These are phyloP conservation scores for Fragaria iinumae DNA, from an alignment of 306 rosid species.

Conservation along the genomic window DNA sequence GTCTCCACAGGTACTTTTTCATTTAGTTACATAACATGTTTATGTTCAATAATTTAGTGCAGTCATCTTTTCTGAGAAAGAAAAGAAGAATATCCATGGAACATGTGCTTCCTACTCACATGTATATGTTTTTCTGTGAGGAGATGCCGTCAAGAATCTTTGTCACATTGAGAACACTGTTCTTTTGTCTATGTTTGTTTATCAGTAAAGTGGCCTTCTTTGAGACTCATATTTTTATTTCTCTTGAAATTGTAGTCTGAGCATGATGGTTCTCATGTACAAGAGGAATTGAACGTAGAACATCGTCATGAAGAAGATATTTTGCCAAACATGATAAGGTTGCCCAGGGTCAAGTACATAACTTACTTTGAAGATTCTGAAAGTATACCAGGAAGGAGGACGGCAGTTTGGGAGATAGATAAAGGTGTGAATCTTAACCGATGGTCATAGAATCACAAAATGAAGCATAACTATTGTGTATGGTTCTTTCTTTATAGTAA, in stretches of 20 bases:
- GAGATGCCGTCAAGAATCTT: neutral
- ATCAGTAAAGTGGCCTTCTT: slow-evolving; percentile 1
- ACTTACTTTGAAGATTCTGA: slow-evolving; percentile 91
- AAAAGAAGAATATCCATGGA: neutral
- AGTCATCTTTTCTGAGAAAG: neutral
- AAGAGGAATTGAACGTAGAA: slow-evolving; percentile 70
- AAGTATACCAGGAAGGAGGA: slow-evolving; percentile 87
- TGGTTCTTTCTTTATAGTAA: neutral
- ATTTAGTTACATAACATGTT: neutral
- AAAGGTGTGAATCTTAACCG: slow-evolving; percentile 61
- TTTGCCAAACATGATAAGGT: slow-evolving; percentile 74
- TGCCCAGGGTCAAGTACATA: slow-evolving; percentile 72
- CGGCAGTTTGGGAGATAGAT: slow-evolving; percentile 97
- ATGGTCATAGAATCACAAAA: slow-evolving; percentile 12
- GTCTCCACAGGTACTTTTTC: slow-evolving; percentile 81
- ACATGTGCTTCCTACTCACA: neutral
- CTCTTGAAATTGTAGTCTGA: slow-evolving; percentile 54
- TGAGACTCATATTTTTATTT: slow-evolving; percentile 16
- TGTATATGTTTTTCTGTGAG: neutral
- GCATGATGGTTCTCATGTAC: slow-evolving; percentile 94
- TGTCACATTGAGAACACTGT: neutral
- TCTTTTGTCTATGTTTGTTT: neutral
- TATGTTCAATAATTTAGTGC: neutral
- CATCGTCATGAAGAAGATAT: slow-evolving; percentile 68
- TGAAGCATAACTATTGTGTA: neutral